These are phyloP conservation scores for Cardamine chenopodiifolia DNA, from an alignment of 345 rosid species.

Conservation along the genomic window DNA sequence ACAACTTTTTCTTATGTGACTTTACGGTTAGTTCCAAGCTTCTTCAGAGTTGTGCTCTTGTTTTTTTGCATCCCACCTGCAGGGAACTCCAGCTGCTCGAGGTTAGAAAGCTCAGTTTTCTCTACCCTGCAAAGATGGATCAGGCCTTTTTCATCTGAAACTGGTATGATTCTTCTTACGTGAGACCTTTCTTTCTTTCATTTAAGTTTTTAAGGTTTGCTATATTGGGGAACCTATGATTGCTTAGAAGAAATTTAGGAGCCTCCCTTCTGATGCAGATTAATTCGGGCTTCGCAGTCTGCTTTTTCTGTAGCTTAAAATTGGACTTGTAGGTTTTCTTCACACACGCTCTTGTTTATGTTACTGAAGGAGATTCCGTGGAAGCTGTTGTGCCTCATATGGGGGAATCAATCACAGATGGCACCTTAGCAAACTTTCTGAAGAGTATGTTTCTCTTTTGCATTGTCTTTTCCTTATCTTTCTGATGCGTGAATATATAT, in stretches of 20 bases:
- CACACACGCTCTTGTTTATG: conserved; percentile 29
- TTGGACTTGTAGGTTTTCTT: conserved; percentile 8
- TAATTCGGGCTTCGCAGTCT: neutral
- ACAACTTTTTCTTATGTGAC: neutral
- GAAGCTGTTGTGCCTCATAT: conserved; percentile 82
- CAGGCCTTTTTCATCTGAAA: conserved; percentile 67
- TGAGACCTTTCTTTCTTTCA: neutral
- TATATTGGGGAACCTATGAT: neutral
- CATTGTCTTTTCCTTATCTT: conserved; percentile 13
- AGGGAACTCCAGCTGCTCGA: conserved; percentile 50
- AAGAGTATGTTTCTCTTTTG: conserved; percentile 54
- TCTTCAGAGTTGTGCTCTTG: neutral
- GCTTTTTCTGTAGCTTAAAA: neutral
- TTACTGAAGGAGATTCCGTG: conserved; percentile 60
- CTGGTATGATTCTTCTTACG: conserved; percentile 48
- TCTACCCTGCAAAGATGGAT: conserved; percentile 50
- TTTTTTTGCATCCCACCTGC: conserved; percentile 28
- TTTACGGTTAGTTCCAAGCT: neutral
- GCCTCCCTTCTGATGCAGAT: neutral
- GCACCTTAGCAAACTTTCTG: conserved; percentile 72
- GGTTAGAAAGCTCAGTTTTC: conserved; percentile 19
- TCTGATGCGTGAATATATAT: conserved; percentile 4
- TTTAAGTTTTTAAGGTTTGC: neutral
- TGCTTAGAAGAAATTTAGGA: neutral
- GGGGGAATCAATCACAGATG: conserved; percentile 94